A percentile compares a stretch with the other conserved stretches of the same genome.
Evolutionary conservation across 208 protist species (phyloP).

Genomic region (Trypanosoma mega): DNA sequence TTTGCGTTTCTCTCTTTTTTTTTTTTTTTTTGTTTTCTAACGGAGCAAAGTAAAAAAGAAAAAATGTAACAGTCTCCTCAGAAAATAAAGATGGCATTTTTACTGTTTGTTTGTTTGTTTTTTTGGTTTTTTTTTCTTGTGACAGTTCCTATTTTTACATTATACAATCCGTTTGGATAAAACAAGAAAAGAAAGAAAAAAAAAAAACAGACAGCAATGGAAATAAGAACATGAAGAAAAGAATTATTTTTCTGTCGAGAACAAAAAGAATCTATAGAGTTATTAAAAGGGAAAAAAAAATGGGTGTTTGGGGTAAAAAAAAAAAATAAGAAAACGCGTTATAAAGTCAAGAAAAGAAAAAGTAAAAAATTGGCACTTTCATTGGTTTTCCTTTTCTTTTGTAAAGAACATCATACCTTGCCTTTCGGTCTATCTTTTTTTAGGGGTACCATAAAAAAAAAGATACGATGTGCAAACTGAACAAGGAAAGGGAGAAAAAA

Average conservation of each 20-base stretch:
- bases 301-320: not conserved
- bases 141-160: not conserved
- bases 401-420: not conserved
- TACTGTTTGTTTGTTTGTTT: not conserved
- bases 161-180: not conserved
- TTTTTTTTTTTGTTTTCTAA: no score
- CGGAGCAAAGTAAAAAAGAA: no score
- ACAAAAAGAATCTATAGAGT: not conserved
- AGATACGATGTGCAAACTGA: not conserved
- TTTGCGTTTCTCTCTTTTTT: no score
- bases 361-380: conserved; percentile 7
- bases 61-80: no score
- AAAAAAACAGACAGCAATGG: not conserved
- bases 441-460: not conserved
- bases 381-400: not conserved
- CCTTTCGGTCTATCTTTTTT: no score
- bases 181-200: not conserved
- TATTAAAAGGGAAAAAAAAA: not conserved
- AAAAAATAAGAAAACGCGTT: conserved; percentile 5
- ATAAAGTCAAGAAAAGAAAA: not conserved
- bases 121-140: not conserved
- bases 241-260: not conserved
- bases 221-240: not conserved
- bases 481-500: no score
- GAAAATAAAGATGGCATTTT: no score